Conservation (phyloP, 345 rosid genomes). For the Passiflora organensis region DNA sequence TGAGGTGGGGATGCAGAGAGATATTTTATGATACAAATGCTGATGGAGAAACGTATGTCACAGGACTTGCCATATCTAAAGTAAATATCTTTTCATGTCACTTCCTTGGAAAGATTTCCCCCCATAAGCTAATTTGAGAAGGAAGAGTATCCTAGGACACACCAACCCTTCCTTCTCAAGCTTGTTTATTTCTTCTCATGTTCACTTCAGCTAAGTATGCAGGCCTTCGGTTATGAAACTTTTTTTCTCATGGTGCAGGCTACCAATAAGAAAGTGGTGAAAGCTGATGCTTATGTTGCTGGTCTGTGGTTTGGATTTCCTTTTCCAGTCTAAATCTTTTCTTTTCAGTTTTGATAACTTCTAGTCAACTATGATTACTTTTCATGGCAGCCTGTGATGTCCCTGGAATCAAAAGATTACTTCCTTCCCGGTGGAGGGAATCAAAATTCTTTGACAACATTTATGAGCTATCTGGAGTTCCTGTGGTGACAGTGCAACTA, state of each 20-base stretch:
- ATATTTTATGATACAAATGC: conserved; percentile 59
- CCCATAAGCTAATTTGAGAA: no score
- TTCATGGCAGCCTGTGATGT: conserved; percentile 77
- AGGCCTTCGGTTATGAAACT: neutral
- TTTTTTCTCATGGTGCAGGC: conserved; percentile 62
- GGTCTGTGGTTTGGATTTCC: conserved; percentile 28
- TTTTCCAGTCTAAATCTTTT: neutral
- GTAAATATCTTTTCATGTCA: conserved; percentile 36
- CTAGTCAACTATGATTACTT: neutral
- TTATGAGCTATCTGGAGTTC: conserved; percentile 85
- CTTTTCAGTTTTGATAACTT: neutral
- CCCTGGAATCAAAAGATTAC: conserved; percentile 90
- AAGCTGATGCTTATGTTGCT: conserved; percentile 97
- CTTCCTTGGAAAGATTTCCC: neutral
- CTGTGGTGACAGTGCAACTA: conserved; percentile 86
- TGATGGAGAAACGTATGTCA: conserved; percentile 60
- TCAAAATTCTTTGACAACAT: conserved; percentile 69
- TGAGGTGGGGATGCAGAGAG: conserved; percentile 98
- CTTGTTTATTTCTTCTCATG: neutral
- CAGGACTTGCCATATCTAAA: conserved; percentile 82
- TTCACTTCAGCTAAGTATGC: neutral
- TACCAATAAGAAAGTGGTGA: conserved; percentile 65
- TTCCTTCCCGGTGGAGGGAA: conserved; percentile 76
- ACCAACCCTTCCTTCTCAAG: no score
- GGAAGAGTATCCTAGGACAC: no score